Base-by-base conservation (phyloP, 2,329 filamentous ascomycete species). In the Microsporum ferrugineum region DNA sequence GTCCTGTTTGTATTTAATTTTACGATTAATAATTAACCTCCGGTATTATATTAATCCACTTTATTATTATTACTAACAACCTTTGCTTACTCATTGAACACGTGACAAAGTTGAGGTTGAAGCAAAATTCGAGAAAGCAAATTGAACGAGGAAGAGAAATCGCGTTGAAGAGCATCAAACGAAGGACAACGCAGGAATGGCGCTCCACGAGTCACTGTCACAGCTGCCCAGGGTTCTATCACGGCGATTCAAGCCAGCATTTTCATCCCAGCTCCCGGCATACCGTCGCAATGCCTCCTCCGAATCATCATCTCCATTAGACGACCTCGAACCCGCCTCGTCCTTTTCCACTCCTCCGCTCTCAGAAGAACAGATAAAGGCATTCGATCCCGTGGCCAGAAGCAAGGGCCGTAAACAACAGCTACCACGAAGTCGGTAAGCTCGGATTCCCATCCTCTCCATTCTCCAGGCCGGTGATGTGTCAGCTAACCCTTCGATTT, bases 391-490 rank as follows among this genome's bases (percentile, higher is more conserved):
- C 0, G 65, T 80, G 62, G 75, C 72, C 49, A 74, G 74, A 61
- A 77, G 79, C 53, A 76, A 72, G 61, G 70, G 71, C 64, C 75
- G 81, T 41, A 75, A 70, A 62, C 68, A 61, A 5, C 71, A 75
- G 63, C 67, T 78, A 17, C 82, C 82, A 6, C 73, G 77, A 10
- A 81, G 80, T 78, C 81, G 81, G 81, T 83, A 72, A 61, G 71
- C 68, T 58, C 17, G 17, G n/a, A 10, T n/a, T 33, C 27, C 23
- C 5, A 10, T 3, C 29, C 43, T 33, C 38, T 39, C 38, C 10
- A 59, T 58, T 58, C 17, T 23, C 17, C 17, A 23, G 17, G 17
- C 1, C 17, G 17, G 17, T 23, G 17, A 1, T 1, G 17, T 23
- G 17, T 23, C 17, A 23, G 17, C 17, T 23, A 23, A 23, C 17